These are phyloP conservation scores for Linderina pennispora DNA, from an alignment of 192 early-diverging fungal species.

Conservation along the genomic window DNA sequence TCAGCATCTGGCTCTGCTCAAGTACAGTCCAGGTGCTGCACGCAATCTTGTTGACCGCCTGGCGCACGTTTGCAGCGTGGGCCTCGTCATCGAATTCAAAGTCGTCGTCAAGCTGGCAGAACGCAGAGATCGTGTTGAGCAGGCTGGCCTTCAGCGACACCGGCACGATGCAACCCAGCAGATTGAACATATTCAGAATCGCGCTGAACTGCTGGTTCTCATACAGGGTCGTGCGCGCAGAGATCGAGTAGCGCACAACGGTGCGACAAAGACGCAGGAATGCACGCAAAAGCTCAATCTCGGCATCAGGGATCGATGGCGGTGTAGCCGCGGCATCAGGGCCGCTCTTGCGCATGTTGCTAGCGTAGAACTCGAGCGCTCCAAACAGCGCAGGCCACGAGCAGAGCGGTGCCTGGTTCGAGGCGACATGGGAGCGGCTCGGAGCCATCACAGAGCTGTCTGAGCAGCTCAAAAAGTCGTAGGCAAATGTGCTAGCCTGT, in stretches of 20 bases:
- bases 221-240: conserved; percentile 61
- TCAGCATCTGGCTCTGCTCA: conserved; percentile 64
- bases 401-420: conserved; percentile 48
- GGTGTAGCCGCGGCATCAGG: conserved; percentile 14
- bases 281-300: conserved; percentile 62
- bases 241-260: conserved; percentile 70
- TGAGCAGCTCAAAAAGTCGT: conserved; percentile 47
- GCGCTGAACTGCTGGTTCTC: conserved; percentile 64
- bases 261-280: conserved; percentile 73
- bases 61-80: conserved; percentile 17
- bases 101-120: conserved; percentile 47
- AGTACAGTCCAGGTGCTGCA: conserved; percentile 72
- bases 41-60: conserved; percentile 50
- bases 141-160: conserved; percentile 78
- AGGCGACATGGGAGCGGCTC: conserved; percentile 25
- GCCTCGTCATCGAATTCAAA: conserved; percentile 31
- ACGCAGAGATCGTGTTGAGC: conserved; percentile 73
- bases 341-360: conserved; percentile 40
- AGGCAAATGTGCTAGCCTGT: conserved; percentile 55
- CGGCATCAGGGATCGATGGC: conserved; percentile 61
- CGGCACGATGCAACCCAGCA: conserved; percentile 74
- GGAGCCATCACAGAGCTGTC: conserved; percentile 25
- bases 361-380: conserved; percentile 63
- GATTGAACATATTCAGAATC: conserved; percentile 64
- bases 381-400: conserved; percentile 79